A percentile compares a stretch with the other conserved stretches of the same genome.
Evolutionary conservation across 768 basidiomycete genomes (phyloP).

Genomic region (Sarcodon sp.): DNA sequence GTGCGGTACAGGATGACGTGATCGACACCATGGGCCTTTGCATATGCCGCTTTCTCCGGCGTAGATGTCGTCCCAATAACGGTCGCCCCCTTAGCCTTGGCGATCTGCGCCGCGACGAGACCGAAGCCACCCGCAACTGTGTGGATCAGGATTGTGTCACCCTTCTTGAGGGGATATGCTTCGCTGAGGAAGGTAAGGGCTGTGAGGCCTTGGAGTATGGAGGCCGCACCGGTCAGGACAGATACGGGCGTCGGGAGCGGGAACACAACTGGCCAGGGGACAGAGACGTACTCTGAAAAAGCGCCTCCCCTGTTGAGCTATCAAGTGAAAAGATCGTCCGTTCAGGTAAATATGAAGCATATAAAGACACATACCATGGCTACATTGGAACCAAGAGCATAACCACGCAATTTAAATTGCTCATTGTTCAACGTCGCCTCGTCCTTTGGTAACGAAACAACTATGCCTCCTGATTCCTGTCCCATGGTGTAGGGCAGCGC

Average conservation of each 20-base stretch:
- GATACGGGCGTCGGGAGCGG: conserved; percentile 49
- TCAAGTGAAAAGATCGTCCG: conserved; percentile 9
- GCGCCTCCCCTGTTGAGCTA: conserved; percentile 26
- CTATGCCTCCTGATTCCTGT: conserved; percentile 64
- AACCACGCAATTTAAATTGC: conserved; percentile 51
- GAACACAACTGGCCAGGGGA: conserved; percentile 45
- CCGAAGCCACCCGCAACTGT: conserved; percentile 87
- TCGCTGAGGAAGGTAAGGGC: conserved; percentile 69
- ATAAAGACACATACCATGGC: conserved; percentile 38
- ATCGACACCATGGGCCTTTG: conserved; percentile 65
- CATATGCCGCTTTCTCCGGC: conserved; percentile 65
- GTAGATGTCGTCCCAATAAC: conserved; percentile 94
- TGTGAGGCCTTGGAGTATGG: conserved; percentile 62
- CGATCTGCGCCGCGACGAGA: conserved; percentile 50
- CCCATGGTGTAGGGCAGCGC: conserved; percentile 60
- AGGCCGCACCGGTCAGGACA: conserved; percentile 47
- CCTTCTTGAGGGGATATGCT: conserved; percentile 71
- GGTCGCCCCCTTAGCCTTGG: conserved; percentile 60
- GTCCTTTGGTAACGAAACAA: conserved; percentile 67
- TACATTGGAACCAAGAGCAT: conserved; percentile 58
- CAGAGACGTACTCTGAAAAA: conserved; percentile 60
- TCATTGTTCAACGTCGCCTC: conserved; percentile 41
- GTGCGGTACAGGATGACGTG: conserved; percentile 73
- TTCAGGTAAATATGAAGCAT: neutral
- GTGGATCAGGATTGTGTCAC: conserved; percentile 71